Percentiles rank a stretch among this genome's conserved stretches.
Conservation (phyloP, 2,329 filamentous ascomycete genomes). For the Fusarium vanettenii region DNA sequence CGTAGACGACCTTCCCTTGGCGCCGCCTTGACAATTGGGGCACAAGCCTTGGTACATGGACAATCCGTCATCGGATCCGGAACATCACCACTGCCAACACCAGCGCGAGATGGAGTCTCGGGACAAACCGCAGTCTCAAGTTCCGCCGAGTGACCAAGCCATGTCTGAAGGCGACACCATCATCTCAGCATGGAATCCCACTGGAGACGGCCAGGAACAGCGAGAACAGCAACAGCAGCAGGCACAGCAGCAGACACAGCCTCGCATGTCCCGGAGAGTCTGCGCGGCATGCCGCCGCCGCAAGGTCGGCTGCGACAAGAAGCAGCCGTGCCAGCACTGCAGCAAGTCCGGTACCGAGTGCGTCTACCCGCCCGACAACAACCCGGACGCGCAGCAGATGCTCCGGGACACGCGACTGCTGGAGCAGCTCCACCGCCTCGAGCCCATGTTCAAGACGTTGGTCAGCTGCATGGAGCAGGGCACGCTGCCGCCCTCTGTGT, state of each 20-base stretch:
- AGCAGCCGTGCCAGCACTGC: constrained; percentile 15
- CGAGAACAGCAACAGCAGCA: not conserved
- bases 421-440: constrained; percentile 4
- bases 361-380: constrained; percentile 7
- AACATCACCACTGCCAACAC: not conserved
- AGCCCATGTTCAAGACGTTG: constrained; percentile 16
- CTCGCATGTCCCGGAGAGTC: constrained; percentile 5
- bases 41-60: not conserved
- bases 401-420: not conserved
- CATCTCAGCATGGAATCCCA: constrained; percentile 7
- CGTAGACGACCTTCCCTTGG: too few species aligned
- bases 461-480: constrained; percentile 13
- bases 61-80: not conserved
- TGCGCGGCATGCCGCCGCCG: constrained; percentile 10
- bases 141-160: not conserved
- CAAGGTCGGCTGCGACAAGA: constrained; percentile 17
- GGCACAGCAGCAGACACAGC: not conserved
- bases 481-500: not conserved
- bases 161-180: constrained; percentile 6
- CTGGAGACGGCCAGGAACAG: not conserved
- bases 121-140: not conserved
- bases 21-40: too few species aligned
- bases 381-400: not conserved
- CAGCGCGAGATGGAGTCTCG: not conserved
- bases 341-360: constrained; percentile 10